Conservation (phyloP, 345 rosid genomes). For the Lagerstroemia speciosa region DNA sequence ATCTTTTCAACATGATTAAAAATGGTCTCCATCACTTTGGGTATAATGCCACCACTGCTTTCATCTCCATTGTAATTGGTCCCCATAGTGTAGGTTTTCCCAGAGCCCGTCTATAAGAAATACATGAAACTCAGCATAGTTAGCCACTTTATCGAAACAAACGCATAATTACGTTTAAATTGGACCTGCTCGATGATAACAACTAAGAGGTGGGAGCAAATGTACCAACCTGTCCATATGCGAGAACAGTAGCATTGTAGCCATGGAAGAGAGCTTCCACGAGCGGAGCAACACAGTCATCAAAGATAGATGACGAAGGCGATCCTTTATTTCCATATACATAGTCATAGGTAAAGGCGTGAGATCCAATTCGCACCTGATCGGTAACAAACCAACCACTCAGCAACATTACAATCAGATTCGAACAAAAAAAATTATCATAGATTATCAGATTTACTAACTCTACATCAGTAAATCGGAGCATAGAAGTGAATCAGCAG, state of each 20-base stretch:
- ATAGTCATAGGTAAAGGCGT: conserved; percentile 70
- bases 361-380: conserved; percentile 86
- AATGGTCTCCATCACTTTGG: conserved; percentile 76
- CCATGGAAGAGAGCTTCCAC: conserved; percentile 83
- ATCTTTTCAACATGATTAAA: conserved; percentile 40
- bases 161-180: neutral
- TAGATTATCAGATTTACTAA: no score
- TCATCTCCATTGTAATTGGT: conserved; percentile 71
- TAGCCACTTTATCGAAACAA: neutral
- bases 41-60: conserved; percentile 53
- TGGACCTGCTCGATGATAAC: neutral
- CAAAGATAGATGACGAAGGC: conserved; percentile 38
- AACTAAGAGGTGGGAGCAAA: neutral
- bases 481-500: no score
- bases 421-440: neutral
- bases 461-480: no score
- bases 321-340: conserved; percentile 53
- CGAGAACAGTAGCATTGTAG: conserved; percentile 89
- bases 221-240: conserved; percentile 85
- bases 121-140: conserved; percentile 3
- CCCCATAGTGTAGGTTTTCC: conserved; percentile 95
- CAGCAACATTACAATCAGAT: neutral
- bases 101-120: conserved; percentile 70
- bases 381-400: neutral
- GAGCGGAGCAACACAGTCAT: conserved; percentile 75